Base-by-base conservation (phyloP, 768 basidiomycete species). In the Kwoniella pini region DNA sequence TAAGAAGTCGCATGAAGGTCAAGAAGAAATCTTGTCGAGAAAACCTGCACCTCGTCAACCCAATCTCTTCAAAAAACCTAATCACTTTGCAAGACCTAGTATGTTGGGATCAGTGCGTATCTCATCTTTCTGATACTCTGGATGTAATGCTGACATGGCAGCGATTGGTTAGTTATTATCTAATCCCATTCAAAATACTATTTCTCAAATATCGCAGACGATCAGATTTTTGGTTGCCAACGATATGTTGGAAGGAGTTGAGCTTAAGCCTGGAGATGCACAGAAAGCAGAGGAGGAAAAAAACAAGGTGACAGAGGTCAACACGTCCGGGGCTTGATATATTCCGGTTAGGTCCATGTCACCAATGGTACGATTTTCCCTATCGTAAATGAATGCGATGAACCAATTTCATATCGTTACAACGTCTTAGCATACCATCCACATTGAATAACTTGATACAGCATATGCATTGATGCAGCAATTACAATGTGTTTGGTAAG, bases 141-240 rank as follows among this genome's bases (percentile, higher is more conserved):
- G 48, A 21, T 24, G n/a, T 17, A 22, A 39, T 40, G 31, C 39
- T 55, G 5, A 21, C n/a, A 10, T n/a, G 6, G 21, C n/a, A 30
- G 5, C 45, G 51, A 13, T 48, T 53, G 51, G 53, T 27, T 68
- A 93, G 90, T 80, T 96, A 12, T 82, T 96, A 4, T 80, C 88
- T 19, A 89, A 88, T 12, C 92, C 95, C 74, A 92, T 95, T 38
- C 85, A 88, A 27, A 82, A 89, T 65, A 94, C 93, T 0, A 83
- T 93, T 3, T 94, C 91, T 1, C 93, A 93, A 77, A 82, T 97
- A 4, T 92, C 92, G 0, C 94, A 97, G 76, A 91, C 90, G 4
- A 90, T 96, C 64, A 86, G 84, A 28, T 97, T 96, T 77, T 77
- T 95, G 17, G 91, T 90, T 0, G 88, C 89, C 62, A 96, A 97